A percentile compares a stretch with the other conserved stretches of the same genome.
Conservation (phyloP, 75 land plant genomes). For the Azolla pinnata region DNA sequence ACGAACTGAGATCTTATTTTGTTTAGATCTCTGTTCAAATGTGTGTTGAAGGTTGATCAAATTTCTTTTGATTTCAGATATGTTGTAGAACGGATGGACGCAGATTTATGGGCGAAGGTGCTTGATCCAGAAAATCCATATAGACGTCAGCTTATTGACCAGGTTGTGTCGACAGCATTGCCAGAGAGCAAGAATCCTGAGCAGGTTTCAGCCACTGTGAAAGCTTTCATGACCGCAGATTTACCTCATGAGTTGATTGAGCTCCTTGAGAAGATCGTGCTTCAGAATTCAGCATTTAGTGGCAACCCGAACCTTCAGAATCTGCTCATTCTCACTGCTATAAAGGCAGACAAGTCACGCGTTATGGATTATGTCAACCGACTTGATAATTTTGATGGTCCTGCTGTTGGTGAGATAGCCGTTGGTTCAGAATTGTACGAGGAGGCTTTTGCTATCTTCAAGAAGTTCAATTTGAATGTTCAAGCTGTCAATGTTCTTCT, state of each 20-base stretch:
- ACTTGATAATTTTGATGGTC: conserved; percentile 96
- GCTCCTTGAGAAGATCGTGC: conserved; percentile 94
- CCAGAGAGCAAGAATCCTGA: conserved; percentile 99
- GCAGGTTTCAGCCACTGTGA: conserved; percentile 95
- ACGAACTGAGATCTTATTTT: not conserved
- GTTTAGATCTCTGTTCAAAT: not conserved
- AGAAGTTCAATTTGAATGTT: conserved; percentile 92
- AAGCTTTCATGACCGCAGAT: conserved; percentile 99
- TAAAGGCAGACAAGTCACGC: conserved; percentile 87
- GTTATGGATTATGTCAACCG: conserved; percentile 97
- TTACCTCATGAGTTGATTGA: conserved; percentile 98
- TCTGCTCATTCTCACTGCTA: conserved; percentile 88
- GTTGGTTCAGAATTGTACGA: conserved; percentile 89
- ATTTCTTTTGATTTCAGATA: conserved; percentile 43
- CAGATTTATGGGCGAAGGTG: conserved; percentile 90
- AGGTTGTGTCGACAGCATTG: conserved; percentile 96
- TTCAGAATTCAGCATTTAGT: conserved; percentile 98
- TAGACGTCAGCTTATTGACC: conserved; percentile 92
- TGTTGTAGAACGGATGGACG: conserved; percentile 97
- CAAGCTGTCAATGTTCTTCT: conserved; percentile 93
- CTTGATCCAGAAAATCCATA: conserved; percentile 79
- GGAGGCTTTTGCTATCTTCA: conserved; percentile 96
- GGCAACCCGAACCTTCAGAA: conserved; percentile 94
- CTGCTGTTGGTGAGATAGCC: conserved; percentile 97
- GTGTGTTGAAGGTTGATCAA: not conserved